Base-by-base conservation (phyloP, 2,329 filamentous ascomycete genomes). In the Colletotrichum echinochloae region DNA sequence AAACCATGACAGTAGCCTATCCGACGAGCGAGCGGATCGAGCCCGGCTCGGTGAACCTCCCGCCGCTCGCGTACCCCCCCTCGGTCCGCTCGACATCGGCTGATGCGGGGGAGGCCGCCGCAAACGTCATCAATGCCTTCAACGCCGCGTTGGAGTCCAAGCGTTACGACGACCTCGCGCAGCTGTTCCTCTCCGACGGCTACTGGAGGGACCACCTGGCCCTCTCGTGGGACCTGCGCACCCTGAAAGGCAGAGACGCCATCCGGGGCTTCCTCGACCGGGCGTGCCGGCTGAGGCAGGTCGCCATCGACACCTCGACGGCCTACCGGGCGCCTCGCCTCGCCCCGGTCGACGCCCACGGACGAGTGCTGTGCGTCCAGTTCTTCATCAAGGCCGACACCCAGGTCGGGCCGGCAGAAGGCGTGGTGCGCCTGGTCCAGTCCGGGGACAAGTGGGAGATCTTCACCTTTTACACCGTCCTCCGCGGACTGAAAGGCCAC, bases 141-240 rank as follows among this genome's bases (percentile, higher is more conserved):
- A 88, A 87, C 74, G 68, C 78, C 9, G 76, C 77, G 0, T 70
- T 89, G 0, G 65, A 74, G 5, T 75, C 73, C 14, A 75, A 79
- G 3, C 79, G 87, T 61, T 75, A 80, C 51, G 46, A 72, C 2
- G 74, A 75, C 1, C 51, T 85, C 0, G 74, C 81, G 0, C 64
- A 73, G 1, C 78, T 88, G 5, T 85, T 89, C 55, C 74, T 75
- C 33, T 68, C 73, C 3, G 79, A 85, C 26, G 84, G 86, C 65
- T 89, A 84, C 77, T 90, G 88, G 88, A 83, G 88, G 11, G 88
- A 90, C 73, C 86, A 89, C 52, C 79, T 90, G 0, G 84, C 83
- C 26, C 76, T 90, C 1, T 83, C 86, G 0, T 90, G 87, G 88
- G 83, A 86, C 49, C 84, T 88, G 55, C 85, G 83, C 65, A 71